phyloP scores from a whole-genome alignment of 106 monocot genomes.

The Allium cepa region DNA sequence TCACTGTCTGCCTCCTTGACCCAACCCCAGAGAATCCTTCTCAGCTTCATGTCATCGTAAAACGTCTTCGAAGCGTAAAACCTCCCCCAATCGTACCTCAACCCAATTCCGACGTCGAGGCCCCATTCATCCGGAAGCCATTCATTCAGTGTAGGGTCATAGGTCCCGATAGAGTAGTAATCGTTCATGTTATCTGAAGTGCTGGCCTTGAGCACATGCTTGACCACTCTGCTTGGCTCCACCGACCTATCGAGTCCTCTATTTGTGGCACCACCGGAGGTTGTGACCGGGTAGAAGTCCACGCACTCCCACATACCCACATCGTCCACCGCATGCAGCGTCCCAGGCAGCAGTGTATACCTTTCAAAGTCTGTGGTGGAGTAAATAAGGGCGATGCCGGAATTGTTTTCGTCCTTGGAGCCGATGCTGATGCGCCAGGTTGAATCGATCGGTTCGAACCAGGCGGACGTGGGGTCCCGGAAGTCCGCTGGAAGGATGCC shows the following conservation, averaged over 20 bases:
- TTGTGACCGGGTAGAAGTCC: constrained; percentile 51
- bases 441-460: constrained; percentile 16
- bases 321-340: constrained; percentile 33
- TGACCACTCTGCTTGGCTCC: constrained; percentile 11
- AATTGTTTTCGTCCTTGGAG: constrained; percentile 34
- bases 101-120: constrained; percentile 45
- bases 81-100: constrained; percentile 58
- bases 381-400: constrained; percentile 37
- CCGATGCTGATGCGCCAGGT: constrained; percentile 36
- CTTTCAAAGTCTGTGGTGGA: constrained; percentile 37
- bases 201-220: constrained; percentile 64
- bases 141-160: constrained; percentile 13
- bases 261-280: not conserved
- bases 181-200: constrained; percentile 45
- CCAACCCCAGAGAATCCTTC: constrained; percentile 31
- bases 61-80: constrained; percentile 61
- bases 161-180: constrained; percentile 43
- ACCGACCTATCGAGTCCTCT: constrained; percentile 23
- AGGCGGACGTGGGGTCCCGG: constrained; percentile 35
- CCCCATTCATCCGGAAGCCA: constrained; percentile 39
- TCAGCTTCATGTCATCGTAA: constrained; percentile 28
- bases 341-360: constrained; percentile 35
- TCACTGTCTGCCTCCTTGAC: constrained; percentile 51
- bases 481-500: constrained; percentile 20
- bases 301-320: constrained; percentile 84